Evolutionary conservation across 1,284 basidiomycete genomes (phyloP), one percentile per base, ranked within the genome.

Genomic region (Coriolopsis trogii): DNA sequence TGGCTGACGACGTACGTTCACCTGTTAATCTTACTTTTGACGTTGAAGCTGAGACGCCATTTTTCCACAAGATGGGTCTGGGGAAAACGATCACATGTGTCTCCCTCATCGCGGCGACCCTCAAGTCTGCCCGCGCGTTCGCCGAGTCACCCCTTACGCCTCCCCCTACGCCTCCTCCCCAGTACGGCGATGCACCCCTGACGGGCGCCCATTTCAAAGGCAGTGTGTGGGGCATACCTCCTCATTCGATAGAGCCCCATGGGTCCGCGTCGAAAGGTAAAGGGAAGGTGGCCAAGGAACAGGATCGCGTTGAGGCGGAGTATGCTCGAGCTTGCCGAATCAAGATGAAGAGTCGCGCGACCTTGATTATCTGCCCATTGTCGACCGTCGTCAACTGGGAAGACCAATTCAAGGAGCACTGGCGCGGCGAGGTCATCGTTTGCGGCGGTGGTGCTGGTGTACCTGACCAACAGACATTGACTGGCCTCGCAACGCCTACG

Each of bases 341-440:
- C 62, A 89, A 89, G 68, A 73, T 78, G 25, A 86, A 87, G 60
- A 93, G 90, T 63, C 85, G 94, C 39, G 97, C 90, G 7, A 98
- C 97, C 0, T 73, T 99, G n/a, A 92, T 99, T 60, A 84, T 99
- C 23, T 98, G 97, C 63, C 97, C 97, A 7, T 78, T 99, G 47
- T 96, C 94, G 20, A 98, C 97, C 2, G 93, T 99, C 1, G 87
- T 92, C 40, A 99, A 98, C 66, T 99, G 97, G 97, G 96, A 99
- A 71, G 93, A 97, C 58, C 97, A 99, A 70, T 91, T 99, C 67
- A 83, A 87, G 53, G 95, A 98, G 67, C 97, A 99, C 71, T 94
- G 93, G 93, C 82, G 82, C 53, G 92, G 93, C 12, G 81, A 87
- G 49, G 91, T 95, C 6, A 78, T 79, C 26, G 86, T 95, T 38